Evolutionary conservation across 257 asterid species (phyloP).

Genomic region (Solanum gandarillasii): DNA sequence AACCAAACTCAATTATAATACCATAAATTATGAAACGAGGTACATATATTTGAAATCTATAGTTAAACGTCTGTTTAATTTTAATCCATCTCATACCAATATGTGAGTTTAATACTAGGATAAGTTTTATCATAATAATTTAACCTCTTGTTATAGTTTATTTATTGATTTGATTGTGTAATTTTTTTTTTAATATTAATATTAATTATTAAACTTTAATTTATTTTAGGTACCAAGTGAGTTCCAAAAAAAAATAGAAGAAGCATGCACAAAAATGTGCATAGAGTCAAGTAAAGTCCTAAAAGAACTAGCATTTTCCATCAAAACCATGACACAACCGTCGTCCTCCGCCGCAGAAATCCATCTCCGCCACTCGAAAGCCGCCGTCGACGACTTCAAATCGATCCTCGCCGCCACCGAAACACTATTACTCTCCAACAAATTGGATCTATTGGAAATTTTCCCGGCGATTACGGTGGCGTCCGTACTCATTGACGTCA

Average conservation of each 20-base stretch:
- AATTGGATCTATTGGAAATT: conserved; percentile 21
- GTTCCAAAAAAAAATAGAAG: conserved; percentile 17
- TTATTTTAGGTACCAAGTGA: conserved; percentile 26
- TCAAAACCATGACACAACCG: conserved; percentile 28
- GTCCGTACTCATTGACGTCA: conserved; percentile 39
- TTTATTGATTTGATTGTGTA: not conserved
- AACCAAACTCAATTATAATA: not conserved
- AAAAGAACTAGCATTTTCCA: conserved; percentile 28
- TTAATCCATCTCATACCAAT: not conserved
- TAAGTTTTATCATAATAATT: not conserved
- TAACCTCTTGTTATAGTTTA: not conserved
- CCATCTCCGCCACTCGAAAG: conserved; percentile 14
- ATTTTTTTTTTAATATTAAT: not conserved
- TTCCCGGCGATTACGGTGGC: conserved; percentile 37
- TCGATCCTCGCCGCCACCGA: conserved; percentile 6
- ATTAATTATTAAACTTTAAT: not conserved
- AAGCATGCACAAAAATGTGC: conserved; percentile 35
- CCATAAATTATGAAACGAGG: no score
- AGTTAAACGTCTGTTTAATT: no score
- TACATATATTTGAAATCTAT: no score
- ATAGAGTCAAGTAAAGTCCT: conserved; percentile 35
- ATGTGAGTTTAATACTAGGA: not conserved
- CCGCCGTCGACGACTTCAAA: conserved; percentile 29
- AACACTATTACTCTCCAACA: not conserved
- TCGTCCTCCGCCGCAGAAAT: conserved; percentile 5